A percentile compares a stretch with the other conserved stretches of the same genome.
phyloP scores from a whole-genome alignment of 1,139 yeast genomes.

The Torulaspora globosa region DNA sequence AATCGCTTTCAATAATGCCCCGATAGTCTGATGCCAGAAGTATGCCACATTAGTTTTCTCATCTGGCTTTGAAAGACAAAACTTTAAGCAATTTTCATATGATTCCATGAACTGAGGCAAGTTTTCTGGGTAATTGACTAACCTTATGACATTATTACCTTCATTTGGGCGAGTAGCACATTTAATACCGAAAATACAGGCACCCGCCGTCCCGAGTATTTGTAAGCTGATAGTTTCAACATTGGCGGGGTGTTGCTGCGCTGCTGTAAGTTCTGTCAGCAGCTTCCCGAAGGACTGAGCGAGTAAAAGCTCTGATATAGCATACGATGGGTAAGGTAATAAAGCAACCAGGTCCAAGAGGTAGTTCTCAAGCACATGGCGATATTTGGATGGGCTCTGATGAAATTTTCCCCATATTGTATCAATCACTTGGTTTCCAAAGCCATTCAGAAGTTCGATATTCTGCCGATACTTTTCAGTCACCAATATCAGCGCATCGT shows the following conservation, averaged over 20 bases:
- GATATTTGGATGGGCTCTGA: slow-evolving; percentile 41
- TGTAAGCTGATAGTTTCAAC: slow-evolving; percentile 53
- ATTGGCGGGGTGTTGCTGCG: slow-evolving; percentile 38
- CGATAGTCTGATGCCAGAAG: slow-evolving; percentile 23
- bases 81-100: slow-evolving; percentile 19
- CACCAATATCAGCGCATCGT: slow-evolving; percentile 2
- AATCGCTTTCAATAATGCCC: slow-evolving; percentile 15
- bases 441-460: slow-evolving; percentile 11
- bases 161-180: slow-evolving; percentile 18
- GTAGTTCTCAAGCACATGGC: slow-evolving; percentile 47
- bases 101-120: slow-evolving; percentile 18
- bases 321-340: slow-evolving; percentile 55
- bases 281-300: slow-evolving; percentile 44
- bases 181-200: slow-evolving; percentile 41
- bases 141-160: slow-evolving; percentile 23
- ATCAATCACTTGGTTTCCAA: slow-evolving; percentile 41
- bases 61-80: neutral
- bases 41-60: slow-evolving; percentile 7
- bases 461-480: slow-evolving; percentile 5
- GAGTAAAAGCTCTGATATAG: slow-evolving; percentile 51
- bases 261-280: slow-evolving; percentile 36
- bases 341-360: slow-evolving; percentile 53
- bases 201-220: slow-evolving; percentile 53
- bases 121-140: slow-evolving; percentile 28
- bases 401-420: slow-evolving; percentile 42